phyloP scores from a whole-genome alignment of 2,329 filamentous ascomycete species.

The Elsinoe necatrix region DNA sequence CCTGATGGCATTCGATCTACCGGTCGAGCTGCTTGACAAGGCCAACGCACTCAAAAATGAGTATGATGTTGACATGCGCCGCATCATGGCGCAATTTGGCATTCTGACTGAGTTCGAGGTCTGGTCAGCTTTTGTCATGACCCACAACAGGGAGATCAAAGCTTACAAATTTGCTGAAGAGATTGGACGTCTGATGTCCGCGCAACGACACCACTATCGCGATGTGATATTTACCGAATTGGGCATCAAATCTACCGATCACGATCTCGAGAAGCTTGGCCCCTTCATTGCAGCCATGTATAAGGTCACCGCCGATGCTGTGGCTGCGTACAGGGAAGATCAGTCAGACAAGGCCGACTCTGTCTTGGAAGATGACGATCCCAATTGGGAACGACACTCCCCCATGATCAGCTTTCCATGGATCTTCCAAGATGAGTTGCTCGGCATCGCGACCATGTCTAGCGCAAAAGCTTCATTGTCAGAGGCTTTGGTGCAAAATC shows the following conservation, averaged over 20 bases:
- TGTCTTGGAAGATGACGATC: slow-evolving; percentile 31
- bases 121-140: slow-evolving; percentile 76
- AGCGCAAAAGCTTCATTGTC: not conserved
- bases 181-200: slow-evolving; percentile 58
- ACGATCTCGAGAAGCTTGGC: slow-evolving; percentile 50
- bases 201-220: slow-evolving; percentile 61
- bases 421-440: slow-evolving; percentile 69
- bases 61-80: slow-evolving; percentile 68
- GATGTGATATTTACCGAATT: slow-evolving; percentile 57
- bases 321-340: slow-evolving; percentile 50
- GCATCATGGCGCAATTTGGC: slow-evolving; percentile 77
- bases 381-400: slow-evolving; percentile 40
- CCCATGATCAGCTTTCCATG: slow-evolving; percentile 92
- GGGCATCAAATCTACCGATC: slow-evolving; percentile 37
- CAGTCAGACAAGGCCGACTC: slow-evolving; percentile 23
- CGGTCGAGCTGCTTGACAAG: slow-evolving; percentile 46
- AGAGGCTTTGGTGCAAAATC: not conserved
- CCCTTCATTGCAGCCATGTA: slow-evolving; percentile 85
- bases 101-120: slow-evolving; percentile 86
- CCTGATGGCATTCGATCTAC: slow-evolving; percentile 51
- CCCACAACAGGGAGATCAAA: slow-evolving; percentile 59
- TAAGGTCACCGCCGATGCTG: slow-evolving; percentile 64
- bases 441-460: slow-evolving; percentile 49
- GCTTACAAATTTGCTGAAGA: slow-evolving; percentile 87
- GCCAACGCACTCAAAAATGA: slow-evolving; percentile 61